These are phyloP conservation scores for Stenocarpella maydis DNA, from an alignment of 2,329 filamentous ascomycete species.

Conservation along the genomic window DNA sequence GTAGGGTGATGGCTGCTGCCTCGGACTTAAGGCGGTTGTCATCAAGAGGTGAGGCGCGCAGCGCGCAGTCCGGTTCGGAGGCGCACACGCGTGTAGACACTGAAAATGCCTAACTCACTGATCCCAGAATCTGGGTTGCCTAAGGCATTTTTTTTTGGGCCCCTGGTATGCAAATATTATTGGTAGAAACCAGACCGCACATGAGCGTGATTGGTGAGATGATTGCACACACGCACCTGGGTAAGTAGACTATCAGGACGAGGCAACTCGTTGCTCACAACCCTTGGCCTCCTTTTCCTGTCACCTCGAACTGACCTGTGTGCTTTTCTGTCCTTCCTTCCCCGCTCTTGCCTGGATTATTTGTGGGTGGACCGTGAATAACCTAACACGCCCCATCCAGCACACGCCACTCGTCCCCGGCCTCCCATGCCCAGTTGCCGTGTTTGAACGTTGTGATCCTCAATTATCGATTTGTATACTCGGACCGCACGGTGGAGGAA, in stretches of 20 bases:
- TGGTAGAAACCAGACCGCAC: too few relatives aligned
- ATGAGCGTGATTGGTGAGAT: too few relatives aligned
- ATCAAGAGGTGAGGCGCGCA: background rate
- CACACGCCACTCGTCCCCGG: background rate
- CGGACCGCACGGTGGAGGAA: background rate
- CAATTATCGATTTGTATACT: background rate
- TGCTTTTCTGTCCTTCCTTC: background rate
- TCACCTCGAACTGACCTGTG: too few relatives aligned
- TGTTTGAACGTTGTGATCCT: background rate
- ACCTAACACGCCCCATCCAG: background rate
- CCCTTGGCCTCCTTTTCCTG: background rate
- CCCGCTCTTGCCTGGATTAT: background rate
- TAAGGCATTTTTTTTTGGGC: too few relatives aligned
- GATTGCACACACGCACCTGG: too few relatives aligned
- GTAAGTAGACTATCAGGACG: too few relatives aligned
- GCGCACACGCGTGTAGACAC: background rate
- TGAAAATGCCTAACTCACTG: background rate
- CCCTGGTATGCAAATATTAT: too few relatives aligned
- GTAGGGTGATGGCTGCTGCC: background rate
- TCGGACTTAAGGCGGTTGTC: background rate
- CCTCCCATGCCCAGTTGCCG: background rate
- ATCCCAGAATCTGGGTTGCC: background rate
- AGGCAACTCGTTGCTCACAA: background rate
- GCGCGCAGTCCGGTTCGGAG: too few relatives aligned
- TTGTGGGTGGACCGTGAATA: background rate